A percentile compares a stretch with the other conserved stretches of the same genome.
These are phyloP conservation scores for Stromatinia cepivora DNA, from an alignment of 2,329 filamentous ascomycete species.

Conservation along the genomic window DNA sequence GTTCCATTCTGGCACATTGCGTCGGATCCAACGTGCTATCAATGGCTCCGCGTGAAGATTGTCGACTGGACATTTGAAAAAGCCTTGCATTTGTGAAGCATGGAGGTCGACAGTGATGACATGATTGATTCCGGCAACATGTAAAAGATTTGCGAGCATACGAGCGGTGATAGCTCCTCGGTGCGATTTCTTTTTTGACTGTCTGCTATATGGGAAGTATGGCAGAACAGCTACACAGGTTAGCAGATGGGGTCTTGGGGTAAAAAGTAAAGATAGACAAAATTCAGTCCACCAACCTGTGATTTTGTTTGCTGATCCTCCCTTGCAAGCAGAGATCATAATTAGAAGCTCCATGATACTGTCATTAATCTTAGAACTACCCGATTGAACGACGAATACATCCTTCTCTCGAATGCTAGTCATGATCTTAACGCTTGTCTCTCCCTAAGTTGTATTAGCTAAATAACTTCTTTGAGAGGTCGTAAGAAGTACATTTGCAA, in stretches of 20 bases:
- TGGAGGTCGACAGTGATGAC: conserved; percentile 97
- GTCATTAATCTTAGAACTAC: conserved; percentile 94
- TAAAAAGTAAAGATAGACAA: neutral
- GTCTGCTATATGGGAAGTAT: conserved; percentile 98
- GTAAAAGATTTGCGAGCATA: conserved; percentile 93
- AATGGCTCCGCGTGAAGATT: conserved; percentile 95
- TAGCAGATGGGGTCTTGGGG: conserved; percentile 24
- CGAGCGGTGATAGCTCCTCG: conserved; percentile 93
- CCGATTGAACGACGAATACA: conserved; percentile 98
- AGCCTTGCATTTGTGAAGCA: conserved; percentile 98
- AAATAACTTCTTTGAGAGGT: conserved; percentile 28
- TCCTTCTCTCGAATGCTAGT: conserved; percentile 92
- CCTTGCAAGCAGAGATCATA: conserved; percentile 98
- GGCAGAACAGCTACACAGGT: conserved; percentile 70
- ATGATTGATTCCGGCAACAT: conserved; percentile 93
- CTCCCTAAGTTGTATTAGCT: conserved; percentile 52
- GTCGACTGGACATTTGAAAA: conserved; percentile 96
- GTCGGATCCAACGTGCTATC: conserved; percentile 91
- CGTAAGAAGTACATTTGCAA: conserved; percentile 60
- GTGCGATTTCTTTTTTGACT: conserved; percentile 99
- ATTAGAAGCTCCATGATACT: conserved; percentile 99
- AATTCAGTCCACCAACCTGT: conserved; percentile 65
- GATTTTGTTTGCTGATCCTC: conserved; percentile 93
- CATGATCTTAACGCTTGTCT: conserved; percentile 68
- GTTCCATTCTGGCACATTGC: conserved; percentile 83